phyloP scores from a whole-genome alignment of 108 stramenopile genomes.

The Chaetoceros muelleri region DNA sequence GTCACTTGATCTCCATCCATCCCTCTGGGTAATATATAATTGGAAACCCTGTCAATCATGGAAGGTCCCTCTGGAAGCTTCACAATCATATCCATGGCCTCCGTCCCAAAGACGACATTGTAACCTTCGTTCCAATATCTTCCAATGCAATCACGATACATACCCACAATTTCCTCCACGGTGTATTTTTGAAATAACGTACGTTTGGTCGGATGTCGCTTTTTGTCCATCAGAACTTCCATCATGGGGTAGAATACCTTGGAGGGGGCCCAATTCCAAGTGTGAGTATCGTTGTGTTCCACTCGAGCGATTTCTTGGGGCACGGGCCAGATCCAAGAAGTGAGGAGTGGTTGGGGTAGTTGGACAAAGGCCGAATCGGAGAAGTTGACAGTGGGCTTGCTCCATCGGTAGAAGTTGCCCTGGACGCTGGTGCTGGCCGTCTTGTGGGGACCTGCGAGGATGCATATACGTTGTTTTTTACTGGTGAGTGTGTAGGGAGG shows the following conservation, averaged over 20 bases:
- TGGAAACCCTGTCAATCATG: neutral
- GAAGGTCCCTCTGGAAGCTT: neutral
- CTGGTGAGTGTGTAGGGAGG: too few species aligned
- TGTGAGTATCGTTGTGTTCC: conserved; percentile 38
- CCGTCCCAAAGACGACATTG: neutral
- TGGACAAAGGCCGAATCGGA: neutral
- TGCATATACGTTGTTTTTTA: neutral
- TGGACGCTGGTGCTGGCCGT: neutral
- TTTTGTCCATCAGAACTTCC: conserved; percentile 75
- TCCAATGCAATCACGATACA: neutral
- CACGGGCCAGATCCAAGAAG: neutral
- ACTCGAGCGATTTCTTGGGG: neutral
- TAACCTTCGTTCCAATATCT: neutral
- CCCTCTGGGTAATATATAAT: neutral
- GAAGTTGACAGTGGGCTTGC: neutral
- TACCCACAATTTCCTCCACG: neutral
- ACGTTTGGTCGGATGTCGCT: conserved; percentile 33
- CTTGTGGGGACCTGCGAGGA: neutral
- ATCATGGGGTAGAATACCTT: conserved; percentile 95
- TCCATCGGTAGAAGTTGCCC: neutral
- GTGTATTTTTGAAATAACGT: neutral
- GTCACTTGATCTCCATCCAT: neutral
- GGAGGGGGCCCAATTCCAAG: conserved; percentile 93
- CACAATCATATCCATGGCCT: neutral
- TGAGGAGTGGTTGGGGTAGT: neutral